Base-by-base conservation (phyloP, 2,329 filamentous ascomycete species). In the Cladophialophora chaetospira region DNA sequence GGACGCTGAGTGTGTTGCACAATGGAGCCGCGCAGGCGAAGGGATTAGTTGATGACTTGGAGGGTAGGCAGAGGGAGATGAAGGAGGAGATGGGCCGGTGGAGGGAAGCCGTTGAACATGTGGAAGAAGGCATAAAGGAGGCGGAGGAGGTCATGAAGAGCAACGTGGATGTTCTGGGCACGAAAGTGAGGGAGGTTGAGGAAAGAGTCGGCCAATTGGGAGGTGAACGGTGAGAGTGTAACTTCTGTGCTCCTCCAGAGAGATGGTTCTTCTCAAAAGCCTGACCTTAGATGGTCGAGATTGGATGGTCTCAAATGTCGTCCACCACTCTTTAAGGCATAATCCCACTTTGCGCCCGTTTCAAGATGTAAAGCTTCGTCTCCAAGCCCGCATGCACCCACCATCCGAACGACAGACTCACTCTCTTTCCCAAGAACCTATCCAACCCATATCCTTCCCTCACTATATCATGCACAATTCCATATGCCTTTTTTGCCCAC, bases 141-240 rank as follows among this genome's bases (percentile, higher is more conserved):
- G 86, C 88, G 3, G 87, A 89, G 68, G 77, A 77, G 25, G 81
- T 85, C 3, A 88, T 95, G 77, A 83, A 83, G 63, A 83, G 81
- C 48, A 99, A 99, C 72, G 86, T 92, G 72, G 86, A 88, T 66
- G 82, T 88, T n/a, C 87, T 97, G 60, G 88, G 93, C 64, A 85
- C 84, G 36, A 97, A 92, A 91, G 89, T 97, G 3, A 89, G 88
- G 72, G 89, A 88, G 55, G 74, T 99, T 53, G 93, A 97, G 75
- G 82, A 79, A 67, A 88, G 89, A 72, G 80, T 97, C 2, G 56
- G 21, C 1, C 35, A 15, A 15, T 21, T 51, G 5, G 35, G 26
- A 5, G 19, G 26, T 4, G 33, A 5, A n/a, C 26, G 35, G 25
- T 51, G 19, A 40, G 3, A 11, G 10, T 23, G 8, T 19, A 8